These are phyloP conservation scores for Cercophora newfieldiana DNA, from an alignment of 495 filamentous ascomycete species.

Conservation along the genomic window DNA sequence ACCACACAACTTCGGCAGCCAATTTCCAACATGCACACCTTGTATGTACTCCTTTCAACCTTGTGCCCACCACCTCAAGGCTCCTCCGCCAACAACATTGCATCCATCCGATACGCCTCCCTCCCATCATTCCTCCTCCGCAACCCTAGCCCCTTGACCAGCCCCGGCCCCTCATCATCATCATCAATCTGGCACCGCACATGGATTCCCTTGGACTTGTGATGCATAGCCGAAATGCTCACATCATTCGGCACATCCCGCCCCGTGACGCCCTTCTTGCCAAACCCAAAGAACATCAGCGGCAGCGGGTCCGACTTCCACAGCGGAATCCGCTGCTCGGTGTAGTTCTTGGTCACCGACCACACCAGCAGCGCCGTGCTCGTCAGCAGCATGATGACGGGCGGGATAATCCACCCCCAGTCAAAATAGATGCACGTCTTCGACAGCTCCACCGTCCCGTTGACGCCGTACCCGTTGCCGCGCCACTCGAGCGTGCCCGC, in stretches of 20 bases:
- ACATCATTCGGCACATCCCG: background rate
- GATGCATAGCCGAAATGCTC: background rate
- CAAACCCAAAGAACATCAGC: background rate
- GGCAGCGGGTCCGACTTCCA: constrained; percentile 1
- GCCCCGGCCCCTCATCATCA: background rate
- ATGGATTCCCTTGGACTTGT: background rate
- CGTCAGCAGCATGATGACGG: background rate
- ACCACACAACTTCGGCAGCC: too few species aligned
- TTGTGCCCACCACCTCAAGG: background rate
- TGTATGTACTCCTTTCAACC: too few species aligned
- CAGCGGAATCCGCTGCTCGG: background rate
- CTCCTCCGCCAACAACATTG: background rate
- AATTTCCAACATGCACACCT: too few species aligned
- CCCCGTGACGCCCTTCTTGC: background rate
- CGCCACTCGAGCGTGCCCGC: background rate
- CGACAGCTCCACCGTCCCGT: background rate
- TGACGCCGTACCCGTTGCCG: background rate
- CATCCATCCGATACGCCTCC: background rate
- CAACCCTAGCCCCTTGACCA: background rate
- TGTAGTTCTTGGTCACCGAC: background rate
- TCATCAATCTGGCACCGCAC: background rate
- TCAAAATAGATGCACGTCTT: background rate
- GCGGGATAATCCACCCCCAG: background rate
- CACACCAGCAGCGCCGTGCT: background rate
- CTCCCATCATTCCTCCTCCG: background rate